Evolutionary conservation across 768 basidiomycete species (phyloP).

Genomic region (Russula virescens): DNA sequence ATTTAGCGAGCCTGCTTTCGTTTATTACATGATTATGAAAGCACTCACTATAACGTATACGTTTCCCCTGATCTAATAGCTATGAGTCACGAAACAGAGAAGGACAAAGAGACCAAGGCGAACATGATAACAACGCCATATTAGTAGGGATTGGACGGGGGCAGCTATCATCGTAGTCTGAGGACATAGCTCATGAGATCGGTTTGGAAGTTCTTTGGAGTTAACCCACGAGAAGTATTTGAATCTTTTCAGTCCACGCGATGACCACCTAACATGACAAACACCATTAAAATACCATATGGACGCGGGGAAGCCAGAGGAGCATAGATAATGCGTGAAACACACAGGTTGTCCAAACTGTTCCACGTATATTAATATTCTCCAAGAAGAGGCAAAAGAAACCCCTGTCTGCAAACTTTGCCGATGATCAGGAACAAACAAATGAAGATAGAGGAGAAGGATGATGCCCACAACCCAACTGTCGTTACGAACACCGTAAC

Average conservation of each 20-base stretch:
- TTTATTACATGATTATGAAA: neutral
- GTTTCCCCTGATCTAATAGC: neutral
- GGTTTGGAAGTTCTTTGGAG: neutral
- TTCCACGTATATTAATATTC: neutral
- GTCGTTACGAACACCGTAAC: slow-evolving; percentile 2
- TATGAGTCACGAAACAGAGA: neutral
- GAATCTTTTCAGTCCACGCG: neutral
- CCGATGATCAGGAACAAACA: neutral
- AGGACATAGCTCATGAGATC: neutral
- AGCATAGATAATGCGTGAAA: neutral
- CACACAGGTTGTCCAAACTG: neutral
- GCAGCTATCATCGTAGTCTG: neutral
- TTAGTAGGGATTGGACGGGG: slow-evolving; percentile 1
- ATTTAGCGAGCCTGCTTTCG: neutral
- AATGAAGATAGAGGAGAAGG: neutral
- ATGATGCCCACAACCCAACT: neutral
- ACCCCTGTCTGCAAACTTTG: slow-evolving; percentile 1
- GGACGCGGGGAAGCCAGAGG: too few species aligned
- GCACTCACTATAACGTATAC: slow-evolving; percentile 6
- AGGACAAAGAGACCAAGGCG: neutral
- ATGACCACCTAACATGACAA: neutral
- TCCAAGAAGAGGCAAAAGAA: slow-evolving; percentile 1
- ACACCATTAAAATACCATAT: neutral
- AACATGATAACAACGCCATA: slow-evolving; percentile 10
- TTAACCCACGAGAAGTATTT: neutral